phyloP scores from a whole-genome alignment of 1,139 yeast genomes.

The Yamadazyma sp. region DNA sequence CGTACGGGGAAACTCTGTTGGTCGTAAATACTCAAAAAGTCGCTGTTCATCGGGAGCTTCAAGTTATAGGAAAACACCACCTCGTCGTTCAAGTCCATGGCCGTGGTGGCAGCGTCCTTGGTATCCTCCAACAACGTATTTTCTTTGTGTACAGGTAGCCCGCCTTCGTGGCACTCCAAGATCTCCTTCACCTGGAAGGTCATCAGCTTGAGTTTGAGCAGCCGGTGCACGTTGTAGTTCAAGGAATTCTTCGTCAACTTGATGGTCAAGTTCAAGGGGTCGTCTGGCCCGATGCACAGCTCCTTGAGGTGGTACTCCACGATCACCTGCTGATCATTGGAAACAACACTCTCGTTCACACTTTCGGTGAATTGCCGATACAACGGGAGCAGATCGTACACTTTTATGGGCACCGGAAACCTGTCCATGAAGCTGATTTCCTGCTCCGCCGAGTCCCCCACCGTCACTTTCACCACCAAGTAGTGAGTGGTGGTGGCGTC shows the following conservation, averaged over 20 bases:
- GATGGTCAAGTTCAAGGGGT: conserved; percentile 38
- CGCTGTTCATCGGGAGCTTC: conserved; percentile 39
- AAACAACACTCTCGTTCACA: conserved; percentile 33
- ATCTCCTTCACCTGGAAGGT: conserved; percentile 53
- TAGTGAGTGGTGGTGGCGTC: conserved; percentile 40
- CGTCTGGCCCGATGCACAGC: conserved; percentile 53
- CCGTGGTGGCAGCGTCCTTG: conserved; percentile 20
- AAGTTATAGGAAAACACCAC: conserved; percentile 29
- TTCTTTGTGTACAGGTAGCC: conserved; percentile 40
- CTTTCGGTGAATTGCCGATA: conserved; percentile 58
- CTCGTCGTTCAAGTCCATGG: conserved; percentile 28
- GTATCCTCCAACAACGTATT: conserved; percentile 31
- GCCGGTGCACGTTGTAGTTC: conserved; percentile 33
- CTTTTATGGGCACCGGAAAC: conserved; percentile 50
- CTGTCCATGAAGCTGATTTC: conserved; percentile 32
- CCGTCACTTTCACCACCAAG: conserved; percentile 32
- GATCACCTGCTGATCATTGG: conserved; percentile 43
- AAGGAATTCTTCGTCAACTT: conserved; percentile 39
- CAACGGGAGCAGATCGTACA: conserved; percentile 54
- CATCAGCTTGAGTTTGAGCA: conserved; percentile 44
- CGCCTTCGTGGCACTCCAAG: conserved; percentile 49
- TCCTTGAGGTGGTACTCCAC: conserved; percentile 45
- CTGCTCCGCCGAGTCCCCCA: conserved; percentile 33
- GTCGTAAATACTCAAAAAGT: conserved; percentile 30
- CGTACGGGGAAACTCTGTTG: not conserved